Percentiles rank a stretch among this genome's conserved stretches.
Evolutionary conservation across 2,329 filamentous ascomycete species (phyloP).

Genomic region (Boeremia exigua): DNA sequence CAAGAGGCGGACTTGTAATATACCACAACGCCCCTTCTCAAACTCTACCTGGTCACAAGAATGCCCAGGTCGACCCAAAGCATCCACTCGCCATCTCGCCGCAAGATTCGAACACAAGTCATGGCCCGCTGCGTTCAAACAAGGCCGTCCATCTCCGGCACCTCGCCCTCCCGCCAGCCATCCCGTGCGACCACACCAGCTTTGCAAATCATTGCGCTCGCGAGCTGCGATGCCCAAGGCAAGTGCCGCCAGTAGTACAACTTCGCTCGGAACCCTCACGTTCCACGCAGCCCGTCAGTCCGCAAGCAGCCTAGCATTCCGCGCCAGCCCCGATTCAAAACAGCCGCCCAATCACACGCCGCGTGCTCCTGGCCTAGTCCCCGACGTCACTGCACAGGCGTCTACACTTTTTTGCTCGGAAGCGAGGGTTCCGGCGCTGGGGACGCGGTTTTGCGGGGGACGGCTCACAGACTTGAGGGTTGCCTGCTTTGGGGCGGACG

Average conservation of each 20-base stretch:
- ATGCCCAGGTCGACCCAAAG: too few relatives aligned
- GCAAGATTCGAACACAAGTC: too few relatives aligned
- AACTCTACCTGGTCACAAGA: too few relatives aligned
- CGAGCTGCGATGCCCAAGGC: conserved; percentile 1
- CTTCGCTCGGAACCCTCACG: conserved; percentile 5
- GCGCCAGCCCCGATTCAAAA: not conserved
- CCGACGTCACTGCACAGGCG: conserved; percentile 9
- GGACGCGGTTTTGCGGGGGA: conserved; percentile 1
- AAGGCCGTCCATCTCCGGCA: too few relatives aligned
- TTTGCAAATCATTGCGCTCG: conserved; percentile 1
- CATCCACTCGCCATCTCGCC: too few relatives aligned
- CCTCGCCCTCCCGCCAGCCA: too few relatives aligned
- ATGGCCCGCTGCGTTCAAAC: too few relatives aligned
- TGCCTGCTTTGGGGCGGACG: too few relatives aligned
- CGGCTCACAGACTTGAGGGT: not conserved
- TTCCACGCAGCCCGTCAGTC: conserved; percentile 6
- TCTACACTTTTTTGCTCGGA: not conserved
- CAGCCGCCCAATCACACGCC: conserved; percentile 1
- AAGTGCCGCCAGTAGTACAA: not conserved
- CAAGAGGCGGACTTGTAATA: too few relatives aligned
- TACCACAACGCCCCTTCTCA: too few relatives aligned
- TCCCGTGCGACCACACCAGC: too few relatives aligned
- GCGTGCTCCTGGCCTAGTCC: conserved; percentile 3
- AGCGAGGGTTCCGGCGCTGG: conserved; percentile 6
- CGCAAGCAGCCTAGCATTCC: not conserved